Evolutionary conservation across 2,329 filamentous ascomycete genomes (phyloP), one percentile per base, ranked within the genome.

Genomic region (Penicillium capsulatum): DNA sequence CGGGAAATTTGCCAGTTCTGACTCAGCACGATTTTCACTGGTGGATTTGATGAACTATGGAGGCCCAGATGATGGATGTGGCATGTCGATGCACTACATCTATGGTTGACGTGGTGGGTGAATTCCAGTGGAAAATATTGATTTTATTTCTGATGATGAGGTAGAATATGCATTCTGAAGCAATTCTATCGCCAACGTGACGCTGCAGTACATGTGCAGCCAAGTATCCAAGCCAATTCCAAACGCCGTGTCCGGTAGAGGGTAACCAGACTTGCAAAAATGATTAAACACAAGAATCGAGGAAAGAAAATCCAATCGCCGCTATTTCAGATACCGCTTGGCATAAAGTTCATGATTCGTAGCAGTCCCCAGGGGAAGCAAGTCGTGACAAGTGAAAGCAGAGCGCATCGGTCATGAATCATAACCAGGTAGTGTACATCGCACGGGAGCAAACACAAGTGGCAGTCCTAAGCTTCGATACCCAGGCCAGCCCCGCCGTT

Each of bases 401-500:
- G 42, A 42, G 30, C 45, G 31, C 40, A 50, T 48, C 49, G 41
- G 40, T 54, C 52, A 50, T 49, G 41, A 55, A 47, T 45, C 47
- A 45, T 60, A 59, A 57, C 49, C 45, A 44, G 32, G 19, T 9
- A 7, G 31, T 17, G 19, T 16, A 16, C 7, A 31, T 30, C 9
- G 15, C 22, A 28, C 26, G 10, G 24, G 35, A 29, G 38, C 19
- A 36, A 30, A 20, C 40, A 46, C 40, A 47, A 17, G 34, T 45
- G 20, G 45, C 39, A 39, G 44, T 50, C 26, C 57, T 48, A 49
- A 36, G 59, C 64, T 33, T 72, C 72, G 60, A 80, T 80, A 34
- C 78, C 77, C 35, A 81, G 61, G 39, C 77, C 78, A 58, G 80
- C 68, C 38, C 65, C 65, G 20, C 70, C 68, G 48, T 65, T 66